Percentiles rank a stretch among this genome's conserved stretches.
Evolutionary conservation across 2,329 filamentous ascomycete species (phyloP).

Genomic region (Colletotrichum somersetense): DNA sequence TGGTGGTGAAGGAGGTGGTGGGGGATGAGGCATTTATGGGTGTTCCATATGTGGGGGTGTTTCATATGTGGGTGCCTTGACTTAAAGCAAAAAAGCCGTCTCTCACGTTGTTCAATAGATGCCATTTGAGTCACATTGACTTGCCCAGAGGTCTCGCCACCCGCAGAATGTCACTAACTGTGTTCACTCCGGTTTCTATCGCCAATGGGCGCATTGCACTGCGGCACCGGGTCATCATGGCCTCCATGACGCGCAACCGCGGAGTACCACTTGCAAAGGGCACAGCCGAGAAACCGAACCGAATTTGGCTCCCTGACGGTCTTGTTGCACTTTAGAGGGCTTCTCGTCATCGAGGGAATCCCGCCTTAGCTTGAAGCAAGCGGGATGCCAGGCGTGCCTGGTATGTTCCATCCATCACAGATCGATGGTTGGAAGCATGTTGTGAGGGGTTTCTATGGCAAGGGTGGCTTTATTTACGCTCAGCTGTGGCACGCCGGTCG

Average conservation of each 20-base stretch:
- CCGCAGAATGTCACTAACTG: neutral
- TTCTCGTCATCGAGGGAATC: constrained; percentile 70
- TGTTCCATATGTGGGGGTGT: too few relatives aligned
- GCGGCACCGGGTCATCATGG: constrained; percentile 42
- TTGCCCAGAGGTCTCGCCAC: neutral
- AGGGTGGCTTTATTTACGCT: constrained; percentile 68
- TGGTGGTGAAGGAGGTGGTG: too few relatives aligned
- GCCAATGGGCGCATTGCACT: constrained; percentile 32
- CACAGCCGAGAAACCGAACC: constrained; percentile 2
- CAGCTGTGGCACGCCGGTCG: constrained; percentile 74
- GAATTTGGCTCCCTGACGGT: constrained; percentile 18
- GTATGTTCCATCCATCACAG: constrained; percentile 66
- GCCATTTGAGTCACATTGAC: neutral
- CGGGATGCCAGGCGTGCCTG: constrained; percentile 61
- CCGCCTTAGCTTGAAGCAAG: constrained; percentile 46
- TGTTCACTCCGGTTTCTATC: constrained; percentile 5
- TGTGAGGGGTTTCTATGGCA: constrained; percentile 69
- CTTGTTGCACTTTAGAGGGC: constrained; percentile 47
- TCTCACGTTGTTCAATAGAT: neutral
- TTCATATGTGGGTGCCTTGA: too few relatives aligned
- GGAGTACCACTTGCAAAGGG: constrained; percentile 24
- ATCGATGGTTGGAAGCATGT: constrained; percentile 68
- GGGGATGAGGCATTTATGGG: too few relatives aligned
- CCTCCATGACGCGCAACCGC: constrained; percentile 41
- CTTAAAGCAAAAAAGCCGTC: neutral